Base-by-base conservation (phyloP, 2,329 filamentous ascomycete species). In the Dactylellina sp. region DNA sequence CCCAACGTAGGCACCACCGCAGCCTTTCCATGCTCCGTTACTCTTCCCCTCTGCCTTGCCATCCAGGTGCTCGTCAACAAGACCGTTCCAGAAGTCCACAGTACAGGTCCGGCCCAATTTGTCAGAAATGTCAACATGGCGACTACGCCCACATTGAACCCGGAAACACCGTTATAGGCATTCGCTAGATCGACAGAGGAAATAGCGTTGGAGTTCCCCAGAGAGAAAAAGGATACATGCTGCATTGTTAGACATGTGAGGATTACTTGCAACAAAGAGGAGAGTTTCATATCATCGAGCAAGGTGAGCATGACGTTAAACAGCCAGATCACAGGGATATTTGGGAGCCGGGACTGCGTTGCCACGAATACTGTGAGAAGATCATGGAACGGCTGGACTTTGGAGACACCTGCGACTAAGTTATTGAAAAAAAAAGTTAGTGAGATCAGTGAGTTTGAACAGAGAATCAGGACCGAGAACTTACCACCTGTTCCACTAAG, bases 101-200 rank as follows among this genome's bases (percentile, higher is more conserved):
- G 98, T 9, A 98, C 86, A 0, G 93, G 88, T 0, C 91, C 95
- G 0, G 92, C 89, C 93, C 94, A 99, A 80, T 99, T 99, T 77
- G 91, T 88, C 5, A 92, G 80, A 79, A 97, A 97, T 1, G 93
- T 93, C 57, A 99, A 84, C 2, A 91, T 75, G 0, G 92, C 95
- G 14, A 99, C 95, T 14, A 89, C 85, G n/a, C 88, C 76, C 75
- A 95, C 84, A 79, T 91, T 93, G 83, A 96, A 99, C 64, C 85
- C 87, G 55, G 86, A 86, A 39, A 99, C 85, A 75, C 95, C 95
- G 79, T 99, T 99, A 82, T 99, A 99, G 0, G 93, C 93, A 79
- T 90, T 96, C 4, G 92, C 96, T 18, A 99, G 86, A 79, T 98
- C 93, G 78, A 99, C 88, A n/a, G 91, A 94, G 11, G 93, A 96